Conservation (phyloP, 1,284 basidiomycete genomes). For the Ganoderma meredithae region DNA sequence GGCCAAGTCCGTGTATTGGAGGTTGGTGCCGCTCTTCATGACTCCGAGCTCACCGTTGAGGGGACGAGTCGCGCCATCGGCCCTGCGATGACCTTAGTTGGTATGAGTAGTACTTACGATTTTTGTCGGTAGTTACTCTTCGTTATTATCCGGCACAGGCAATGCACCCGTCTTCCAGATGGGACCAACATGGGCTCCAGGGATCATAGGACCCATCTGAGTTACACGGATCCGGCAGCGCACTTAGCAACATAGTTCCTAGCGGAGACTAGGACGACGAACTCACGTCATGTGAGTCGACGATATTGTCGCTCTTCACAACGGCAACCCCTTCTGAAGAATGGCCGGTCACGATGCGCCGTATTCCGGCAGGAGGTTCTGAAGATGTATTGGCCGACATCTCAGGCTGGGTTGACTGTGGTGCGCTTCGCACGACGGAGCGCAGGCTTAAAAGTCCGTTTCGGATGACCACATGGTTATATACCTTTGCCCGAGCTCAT, state of each 20-base stretch:
- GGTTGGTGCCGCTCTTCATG: constrained; percentile 55
- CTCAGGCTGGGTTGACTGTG: constrained; percentile 53
- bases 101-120: background rate
- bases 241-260: background rate
- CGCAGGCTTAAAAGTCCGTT: constrained; percentile 6
- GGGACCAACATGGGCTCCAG: constrained; percentile 39
- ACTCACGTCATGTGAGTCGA: constrained; percentile 23
- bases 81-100: constrained; percentile 40
- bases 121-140: constrained; percentile 32
- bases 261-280: background rate
- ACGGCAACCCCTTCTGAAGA: constrained; percentile 31
- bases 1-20: constrained; percentile 63
- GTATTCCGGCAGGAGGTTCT: constrained; percentile 42
- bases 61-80: constrained; percentile 57
- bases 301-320: constrained; percentile 35
- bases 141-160: constrained; percentile 64
- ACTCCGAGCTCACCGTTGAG: constrained; percentile 51
- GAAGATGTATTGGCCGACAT: constrained; percentile 42
- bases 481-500: constrained; percentile 9
- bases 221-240: background rate
- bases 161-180: constrained; percentile 61
- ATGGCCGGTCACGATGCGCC: constrained; percentile 61
- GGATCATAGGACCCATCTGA: constrained; percentile 24
- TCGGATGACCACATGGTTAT: background rate
- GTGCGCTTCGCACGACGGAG: constrained; percentile 5